These are phyloP conservation scores for Lachancea cidri DNA, from an alignment of 805 yeast genomes.

Conservation along the genomic window DNA sequence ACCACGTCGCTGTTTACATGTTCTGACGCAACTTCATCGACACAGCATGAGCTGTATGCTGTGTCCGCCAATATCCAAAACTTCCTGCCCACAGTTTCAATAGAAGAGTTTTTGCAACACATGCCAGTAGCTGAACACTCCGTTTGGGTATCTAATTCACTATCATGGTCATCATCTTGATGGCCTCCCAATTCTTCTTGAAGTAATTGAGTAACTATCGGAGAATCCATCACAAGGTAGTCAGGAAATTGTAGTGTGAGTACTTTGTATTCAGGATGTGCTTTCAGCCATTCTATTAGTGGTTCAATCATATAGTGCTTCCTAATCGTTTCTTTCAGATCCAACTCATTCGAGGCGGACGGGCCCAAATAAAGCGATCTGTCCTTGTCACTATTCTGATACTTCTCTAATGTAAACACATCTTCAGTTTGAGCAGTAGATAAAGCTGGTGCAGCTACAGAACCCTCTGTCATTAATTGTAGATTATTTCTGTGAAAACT, in stretches of 20 bases:
- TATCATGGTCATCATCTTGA: not conserved
- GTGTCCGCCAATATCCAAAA: slow-evolving; percentile 92
- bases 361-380: slow-evolving; percentile 30
- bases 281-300: slow-evolving; percentile 38
- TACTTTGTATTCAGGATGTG: slow-evolving; percentile 37
- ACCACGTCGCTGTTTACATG: slow-evolving; percentile 83
- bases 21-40: slow-evolving; percentile 94
- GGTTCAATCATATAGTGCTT: slow-evolving; percentile 53
- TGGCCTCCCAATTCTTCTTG: slow-evolving; percentile 36
- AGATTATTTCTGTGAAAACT: slow-evolving; percentile 3
- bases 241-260: slow-evolving; percentile 94
- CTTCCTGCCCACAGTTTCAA: slow-evolving; percentile 25
- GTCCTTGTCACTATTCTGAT: slow-evolving; percentile 24
- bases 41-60: slow-evolving; percentile 91
- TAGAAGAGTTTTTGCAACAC: slow-evolving; percentile 1
- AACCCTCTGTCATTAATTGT: slow-evolving; percentile 6
- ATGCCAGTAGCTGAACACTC: not conserved
- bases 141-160: too few species aligned
- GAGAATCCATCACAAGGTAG: slow-evolving; percentile 66
- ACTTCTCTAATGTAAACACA: slow-evolving; percentile 45
- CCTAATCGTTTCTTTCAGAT: slow-evolving; percentile 34
- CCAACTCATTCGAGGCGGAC: slow-evolving; percentile 15
- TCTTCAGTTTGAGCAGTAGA: slow-evolving; percentile 69
- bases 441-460: slow-evolving; percentile 58
- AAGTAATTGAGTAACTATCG: slow-evolving; percentile 55